A percentile compares a stretch with the other conserved stretches of the same genome.
phyloP scores from a whole-genome alignment of 1,284 basidiomycete species.

The Mixia osmundae region DNA sequence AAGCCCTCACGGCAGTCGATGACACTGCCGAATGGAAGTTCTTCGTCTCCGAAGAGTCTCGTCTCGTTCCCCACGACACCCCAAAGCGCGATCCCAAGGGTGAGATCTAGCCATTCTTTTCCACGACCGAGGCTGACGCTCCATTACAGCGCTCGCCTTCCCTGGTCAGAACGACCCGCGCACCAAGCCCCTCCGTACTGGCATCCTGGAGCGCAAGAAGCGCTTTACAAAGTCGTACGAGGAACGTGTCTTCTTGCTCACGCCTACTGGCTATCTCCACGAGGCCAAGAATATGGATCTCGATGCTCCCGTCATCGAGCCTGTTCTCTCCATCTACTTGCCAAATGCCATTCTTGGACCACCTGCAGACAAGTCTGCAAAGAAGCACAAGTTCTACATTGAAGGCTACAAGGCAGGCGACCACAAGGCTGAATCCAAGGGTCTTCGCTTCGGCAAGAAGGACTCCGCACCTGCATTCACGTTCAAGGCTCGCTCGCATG shows the following conservation, averaged over 20 bases:
- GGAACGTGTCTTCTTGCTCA: conserved; percentile 17
- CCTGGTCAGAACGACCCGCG: conserved; percentile 16
- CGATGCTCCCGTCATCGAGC: conserved; percentile 11
- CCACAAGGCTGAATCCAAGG: conserved; percentile 1
- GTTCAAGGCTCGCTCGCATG: conserved; percentile 16
- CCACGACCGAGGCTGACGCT: too few relatives aligned
- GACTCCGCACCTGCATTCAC: conserved; percentile 11
- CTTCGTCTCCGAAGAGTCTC: neutral
- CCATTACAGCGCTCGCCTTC: conserved; percentile 16
- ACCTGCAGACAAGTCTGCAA: conserved; percentile 10
- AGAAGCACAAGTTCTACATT: conserved; percentile 13
- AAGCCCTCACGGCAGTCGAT: conserved; percentile 12
- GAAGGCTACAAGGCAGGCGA: conserved; percentile 9
- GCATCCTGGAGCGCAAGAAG: conserved; percentile 18
- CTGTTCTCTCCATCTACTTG: conserved; percentile 18
- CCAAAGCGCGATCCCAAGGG: conserved; percentile 11
- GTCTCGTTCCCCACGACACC: conserved; percentile 12
- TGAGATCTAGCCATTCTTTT: too few relatives aligned
- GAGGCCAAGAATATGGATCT: conserved; percentile 3
- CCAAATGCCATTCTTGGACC: conserved; percentile 16
- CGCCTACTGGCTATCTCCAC: conserved; percentile 18
- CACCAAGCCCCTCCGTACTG: conserved; percentile 13
- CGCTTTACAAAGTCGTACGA: conserved; percentile 16
- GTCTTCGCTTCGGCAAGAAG: neutral
- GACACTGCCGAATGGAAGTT: conserved; percentile 12